phyloP scores from a whole-genome alignment of 2,329 filamentous ascomycete genomes.

The Delphinella strobiligena region DNA sequence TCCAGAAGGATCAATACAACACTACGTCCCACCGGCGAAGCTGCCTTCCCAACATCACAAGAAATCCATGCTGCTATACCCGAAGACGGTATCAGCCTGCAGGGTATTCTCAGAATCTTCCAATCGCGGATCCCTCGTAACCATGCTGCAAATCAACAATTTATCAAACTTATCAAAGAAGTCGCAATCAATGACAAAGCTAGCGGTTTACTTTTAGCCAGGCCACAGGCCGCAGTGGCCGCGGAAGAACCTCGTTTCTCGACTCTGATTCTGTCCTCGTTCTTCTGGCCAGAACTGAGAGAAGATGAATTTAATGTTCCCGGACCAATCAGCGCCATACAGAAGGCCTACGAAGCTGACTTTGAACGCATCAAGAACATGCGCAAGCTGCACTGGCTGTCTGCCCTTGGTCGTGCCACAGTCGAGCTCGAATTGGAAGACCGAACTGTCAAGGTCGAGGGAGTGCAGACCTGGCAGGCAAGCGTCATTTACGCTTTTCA shows the following conservation, averaged over 20 bases:
- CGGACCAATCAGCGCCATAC: slow-evolving; percentile 43
- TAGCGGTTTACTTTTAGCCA: background rate
- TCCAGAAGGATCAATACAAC: slow-evolving; percentile 50
- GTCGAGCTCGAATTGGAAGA: slow-evolving; percentile 77
- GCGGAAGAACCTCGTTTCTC: slow-evolving; percentile 38
- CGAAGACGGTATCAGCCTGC: slow-evolving; percentile 22
- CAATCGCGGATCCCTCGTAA: slow-evolving; percentile 1
- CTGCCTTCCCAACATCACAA: slow-evolving; percentile 17
- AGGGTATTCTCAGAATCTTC: slow-evolving; percentile 3
- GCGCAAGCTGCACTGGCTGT: slow-evolving; percentile 79
- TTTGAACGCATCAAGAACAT: slow-evolving; percentile 73
- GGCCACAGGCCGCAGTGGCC: background rate
- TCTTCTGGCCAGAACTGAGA: slow-evolving; percentile 83
- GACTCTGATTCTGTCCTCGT: slow-evolving; percentile 75
- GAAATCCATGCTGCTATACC: slow-evolving; percentile 23
- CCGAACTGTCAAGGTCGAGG: slow-evolving; percentile 55
- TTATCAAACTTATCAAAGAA: slow-evolving; percentile 6
- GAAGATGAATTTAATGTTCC: slow-evolving; percentile 58
- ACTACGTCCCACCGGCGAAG: slow-evolving; percentile 19
- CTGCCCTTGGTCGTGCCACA: slow-evolving; percentile 65
- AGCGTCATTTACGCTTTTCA: slow-evolving; percentile 79
- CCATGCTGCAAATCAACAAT: background rate
- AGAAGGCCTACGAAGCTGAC: slow-evolving; percentile 58
- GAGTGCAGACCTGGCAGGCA: slow-evolving; percentile 75
- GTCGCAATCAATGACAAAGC: background rate